Evolutionary conservation across 1,139 yeast genomes (phyloP).

Genomic region (Geotrichum siamense): DNA sequence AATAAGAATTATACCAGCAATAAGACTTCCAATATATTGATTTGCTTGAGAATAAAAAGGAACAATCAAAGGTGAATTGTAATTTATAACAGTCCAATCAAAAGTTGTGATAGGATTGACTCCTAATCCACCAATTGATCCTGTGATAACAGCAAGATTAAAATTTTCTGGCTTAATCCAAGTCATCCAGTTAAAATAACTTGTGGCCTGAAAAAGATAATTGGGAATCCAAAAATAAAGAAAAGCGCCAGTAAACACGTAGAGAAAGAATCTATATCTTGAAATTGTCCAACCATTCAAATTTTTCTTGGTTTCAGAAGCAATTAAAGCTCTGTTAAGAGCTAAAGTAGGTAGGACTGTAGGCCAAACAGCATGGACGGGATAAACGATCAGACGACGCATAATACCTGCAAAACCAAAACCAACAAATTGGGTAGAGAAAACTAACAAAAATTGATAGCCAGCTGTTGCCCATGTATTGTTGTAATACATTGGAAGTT

Average conservation of each 20-base stretch:
- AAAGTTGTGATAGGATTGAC: conserved; percentile 46
- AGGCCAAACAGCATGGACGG: conserved; percentile 47
- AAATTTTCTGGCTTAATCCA: conserved; percentile 54
- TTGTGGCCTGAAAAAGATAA: conserved; percentile 44
- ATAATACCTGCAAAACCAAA: conserved; percentile 49
- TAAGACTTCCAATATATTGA: conserved; percentile 38
- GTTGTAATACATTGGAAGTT: conserved; percentile 33
- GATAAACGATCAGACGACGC: conserved; percentile 46
- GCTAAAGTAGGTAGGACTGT: conserved; percentile 37
- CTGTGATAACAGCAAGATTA: conserved; percentile 48
- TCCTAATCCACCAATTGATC: conserved; percentile 46
- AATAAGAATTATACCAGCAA: conserved; percentile 40
- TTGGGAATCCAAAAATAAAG: conserved; percentile 53
- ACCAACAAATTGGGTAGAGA: conserved; percentile 46
- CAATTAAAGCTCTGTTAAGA: conserved; percentile 14
- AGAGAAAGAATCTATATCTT: conserved; percentile 42
- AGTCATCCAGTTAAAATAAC: conserved; percentile 52
- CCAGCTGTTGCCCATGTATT: conserved; percentile 39
- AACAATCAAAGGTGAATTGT: conserved; percentile 33
- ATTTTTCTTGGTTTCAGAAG: conserved; percentile 16
- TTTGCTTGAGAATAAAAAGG: conserved; percentile 46
- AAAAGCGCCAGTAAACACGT: conserved; percentile 38
- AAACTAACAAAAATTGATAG: conserved; percentile 39
- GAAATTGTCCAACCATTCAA: conserved; percentile 45
- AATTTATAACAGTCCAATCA: conserved; percentile 43